Base-by-base conservation (phyloP, 2,329 filamentous ascomycete genomes). In the Colletotrichum zoysiae region DNA sequence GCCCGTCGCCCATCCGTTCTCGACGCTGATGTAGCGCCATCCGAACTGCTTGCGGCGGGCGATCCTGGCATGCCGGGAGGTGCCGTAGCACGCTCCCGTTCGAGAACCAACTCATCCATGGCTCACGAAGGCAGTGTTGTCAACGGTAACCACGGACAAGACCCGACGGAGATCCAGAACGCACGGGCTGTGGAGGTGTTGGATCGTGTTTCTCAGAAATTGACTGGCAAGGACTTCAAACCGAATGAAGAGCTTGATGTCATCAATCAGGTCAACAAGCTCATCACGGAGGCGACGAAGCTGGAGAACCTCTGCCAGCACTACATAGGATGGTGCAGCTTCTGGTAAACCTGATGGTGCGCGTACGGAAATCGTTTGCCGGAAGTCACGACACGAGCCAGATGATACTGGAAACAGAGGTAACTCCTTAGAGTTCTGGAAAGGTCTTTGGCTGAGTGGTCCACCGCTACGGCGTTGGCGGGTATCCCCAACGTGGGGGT, bases 251-350 rank as follows among this genome's bases (percentile, higher is more conserved):
- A 98, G 83, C 87, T 99, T 74, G 92, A 91, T 70, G 91, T 97
- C 30, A 91, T 93, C 67, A 90, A 90, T 73, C 96, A 99, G 83
- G 97, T 99, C 6, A 95, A 97, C 82, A 95, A 97, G 81, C 85
- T 99, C 77, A 93, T 99, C 77, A 92, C 93, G 73, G 95, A 99
- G 85, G 96, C 96, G 30, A 99, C 96, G 8, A 98, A 96, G 79
- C 86, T 98, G 77, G 96, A 98, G 87, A 98, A 98, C 81, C 85
- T 99, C 73, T 99, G 96, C 81, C 96, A 98, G 86, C 96, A 98
- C 85, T 99, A 98, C 81, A 97, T 98, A 77, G 96, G 96, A 74
- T 98, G 95, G 95, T 98, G 95, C 84, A 97, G 94, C 83, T 98
- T 98, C 87, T 98, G 95, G 95, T 98, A 83, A 79, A 70, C 60